Base-by-base conservation (phyloP, 2,329 filamentous ascomycete genomes). In the Penicillium sp. region DNA sequence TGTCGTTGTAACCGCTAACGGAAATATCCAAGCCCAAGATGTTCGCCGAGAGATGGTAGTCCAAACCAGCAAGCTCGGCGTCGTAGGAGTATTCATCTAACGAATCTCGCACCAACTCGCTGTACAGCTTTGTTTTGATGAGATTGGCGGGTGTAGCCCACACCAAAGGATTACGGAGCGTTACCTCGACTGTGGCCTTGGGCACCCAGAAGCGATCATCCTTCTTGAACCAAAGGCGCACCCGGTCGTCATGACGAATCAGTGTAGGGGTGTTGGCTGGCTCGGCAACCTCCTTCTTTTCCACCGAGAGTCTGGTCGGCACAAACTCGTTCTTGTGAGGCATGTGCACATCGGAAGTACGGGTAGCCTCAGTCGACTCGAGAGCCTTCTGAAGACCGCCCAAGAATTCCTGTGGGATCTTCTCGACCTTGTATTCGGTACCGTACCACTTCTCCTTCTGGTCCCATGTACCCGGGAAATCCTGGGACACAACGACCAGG, bases 181-280 rank as follows among this genome's bases (percentile, higher is more conserved):
- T 91, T 62, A 96, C 85, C 63, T 92, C 85, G 19, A 97, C 80
- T 58, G 92, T 94, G 4, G 91, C 94, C 74, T 96, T 96, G 9
- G 94, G 94, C 10, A 97, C 94, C 93, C 93, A 97, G 76, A 97
- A 99, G 0, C 88, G 92, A 67, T 99, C 94, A 69, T 99, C 94
- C 77, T 97, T 97, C 81, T 99, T 99, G 81, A 88, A 97, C 94
- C 94, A 99, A 3, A 91, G 89, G 31, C 93, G 87, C 0, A 90
- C 87, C 35, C 86, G 79, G 6, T 87, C 82, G 65, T 97, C 93
- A 67, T 96, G 92, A 64, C 93, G 87, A 61, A 99, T 88, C 25
- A 99, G 81, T 60, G 87, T 89, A 0, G 94, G 94, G 0, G 86
- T 81, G 55, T 89, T 83, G 0, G 87, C 80, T 1, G 92, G 89